Base-by-base conservation (phyloP, 352 stramenopile species). In the Globisporangium cylindrosporum region DNA sequence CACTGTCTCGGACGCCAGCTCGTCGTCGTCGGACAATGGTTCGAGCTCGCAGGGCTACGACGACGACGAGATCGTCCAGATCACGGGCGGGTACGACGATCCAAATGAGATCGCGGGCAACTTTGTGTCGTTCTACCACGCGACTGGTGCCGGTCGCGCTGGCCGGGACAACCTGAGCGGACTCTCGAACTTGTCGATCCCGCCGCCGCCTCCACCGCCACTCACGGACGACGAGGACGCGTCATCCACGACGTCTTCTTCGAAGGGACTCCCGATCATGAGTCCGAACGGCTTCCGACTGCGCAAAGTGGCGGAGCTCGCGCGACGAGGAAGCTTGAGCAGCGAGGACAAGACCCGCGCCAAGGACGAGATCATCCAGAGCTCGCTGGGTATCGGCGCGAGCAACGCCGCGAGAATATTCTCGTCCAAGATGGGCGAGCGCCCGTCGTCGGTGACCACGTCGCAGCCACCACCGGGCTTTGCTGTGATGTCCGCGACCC, bases 321-420 rank as follows among this genome's bases (percentile, higher is more conserved):
- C 87, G 24, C 84, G 87, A 54, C 81, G 81, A n/a, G 85, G 87
- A 25, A 93, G 81, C 51, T 69, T 94, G 25, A 94, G 86, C 69
- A 92, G 41, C 49, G 87, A 93, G 66, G 87, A 94, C 70, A 94
- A 94, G 78, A 93, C 82, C 14, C 85, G 85, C 22, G 84, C 77
- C 7, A 94, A 94, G 73, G 84, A 94, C 72, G 84, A 94, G 66
- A 94, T 94, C 75, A 94, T 94, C 69, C 86, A 94, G 65, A 93
- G 77, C 74, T 94, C 86, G n/a, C 63, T 94, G 24, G 84, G 84
- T 14, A 85, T 92, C 49, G 80, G 82, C 4, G 84, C 84, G 14
- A 92, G 66, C 68, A 85, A 87, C 29, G 84, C 82, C 0, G 79
- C 82, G 8, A 75, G 85, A 36, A 77, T 91, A 68, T 71, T 91